Conservation (phyloP, 345 rosid species). For the Camelina neglecta region DNA sequence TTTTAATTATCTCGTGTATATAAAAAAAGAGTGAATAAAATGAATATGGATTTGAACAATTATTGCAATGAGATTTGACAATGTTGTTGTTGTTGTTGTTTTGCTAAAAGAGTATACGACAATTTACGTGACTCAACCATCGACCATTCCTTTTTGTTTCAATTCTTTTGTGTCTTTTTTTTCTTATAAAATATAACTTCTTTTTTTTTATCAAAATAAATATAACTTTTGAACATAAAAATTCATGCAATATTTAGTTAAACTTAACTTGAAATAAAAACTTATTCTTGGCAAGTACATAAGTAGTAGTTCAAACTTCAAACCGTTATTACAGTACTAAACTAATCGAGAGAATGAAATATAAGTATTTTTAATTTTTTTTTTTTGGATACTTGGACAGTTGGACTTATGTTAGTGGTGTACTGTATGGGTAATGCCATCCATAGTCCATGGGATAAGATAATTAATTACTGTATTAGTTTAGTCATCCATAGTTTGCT, state of each 20-base stretch:
- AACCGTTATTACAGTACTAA: background rate
- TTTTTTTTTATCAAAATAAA: too few species aligned
- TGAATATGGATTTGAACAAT: background rate
- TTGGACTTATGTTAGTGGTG: background rate
- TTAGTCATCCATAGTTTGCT: background rate
- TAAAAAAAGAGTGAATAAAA: background rate
- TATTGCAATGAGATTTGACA: conserved; percentile 25
- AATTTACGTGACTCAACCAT: conserved; percentile 40
- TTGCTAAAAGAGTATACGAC: conserved; percentile 39
- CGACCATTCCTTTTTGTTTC: conserved; percentile 30
- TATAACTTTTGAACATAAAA: background rate
- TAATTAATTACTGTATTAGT: background rate
- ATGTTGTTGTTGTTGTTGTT: conserved; percentile 40
- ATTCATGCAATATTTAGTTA: conserved; percentile 24
- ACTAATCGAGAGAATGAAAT: background rate
- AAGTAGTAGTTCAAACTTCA: background rate
- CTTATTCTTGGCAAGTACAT: background rate
- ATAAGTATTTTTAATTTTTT: background rate
- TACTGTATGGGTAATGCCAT: background rate
- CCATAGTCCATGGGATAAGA: conserved; percentile 18
- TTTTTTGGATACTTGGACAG: too few species aligned
- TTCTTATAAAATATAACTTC: background rate
- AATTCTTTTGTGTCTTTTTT: background rate
- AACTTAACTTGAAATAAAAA: background rate
- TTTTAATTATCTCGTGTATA: too few species aligned